These are phyloP conservation scores for Geotrichum restrictum DNA, from an alignment of 1,139 yeast genomes.

Conservation along the genomic window DNA sequence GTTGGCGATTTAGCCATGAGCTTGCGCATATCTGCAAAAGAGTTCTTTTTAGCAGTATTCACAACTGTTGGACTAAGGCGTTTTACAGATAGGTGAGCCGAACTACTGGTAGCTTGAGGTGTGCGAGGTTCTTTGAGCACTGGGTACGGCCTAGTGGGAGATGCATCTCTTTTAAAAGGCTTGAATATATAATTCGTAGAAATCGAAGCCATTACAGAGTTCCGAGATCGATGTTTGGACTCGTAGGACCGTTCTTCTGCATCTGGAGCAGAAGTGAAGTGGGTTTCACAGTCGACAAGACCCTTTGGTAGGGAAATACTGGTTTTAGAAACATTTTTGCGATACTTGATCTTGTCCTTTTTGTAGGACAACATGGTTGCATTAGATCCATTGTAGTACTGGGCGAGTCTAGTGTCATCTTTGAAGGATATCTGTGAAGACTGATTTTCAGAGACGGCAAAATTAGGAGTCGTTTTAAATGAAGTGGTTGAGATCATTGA, in stretches of 20 bases:
- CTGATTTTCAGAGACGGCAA: conserved; percentile 7
- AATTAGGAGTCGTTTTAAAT: conserved; percentile 6
- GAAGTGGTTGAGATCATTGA: conserved; percentile 17
- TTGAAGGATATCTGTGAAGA: conserved; percentile 13
- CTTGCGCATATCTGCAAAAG: conserved; percentile 18
- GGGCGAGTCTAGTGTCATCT: conserved; percentile 15
- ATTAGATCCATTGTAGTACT: conserved; percentile 6
- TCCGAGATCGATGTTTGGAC: conserved; percentile 17
- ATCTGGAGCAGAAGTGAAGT: conserved; percentile 22
- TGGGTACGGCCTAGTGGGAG: conserved; percentile 15
- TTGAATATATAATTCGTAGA: conserved; percentile 12
- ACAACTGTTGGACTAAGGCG: not conserved
- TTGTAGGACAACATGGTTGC: conserved; percentile 28
- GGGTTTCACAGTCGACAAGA: conserved; percentile 28
- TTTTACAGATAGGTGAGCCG: not conserved
- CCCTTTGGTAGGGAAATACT: conserved; percentile 31
- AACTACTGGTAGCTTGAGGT: conserved; percentile 6
- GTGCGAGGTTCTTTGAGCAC: conserved; percentile 9
- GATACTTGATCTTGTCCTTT: conserved; percentile 25
- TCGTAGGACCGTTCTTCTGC: conserved; percentile 8
- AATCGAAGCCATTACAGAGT: conserved; percentile 17
- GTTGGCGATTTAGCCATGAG: conserved; percentile 12
- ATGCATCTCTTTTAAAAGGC: conserved; percentile 17
- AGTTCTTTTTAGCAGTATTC: conserved; percentile 9
- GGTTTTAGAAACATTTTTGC: conserved; percentile 26